These are phyloP conservation scores for Brassica incana DNA, from an alignment of 345 rosid genomes.

Conservation along the genomic window DNA sequence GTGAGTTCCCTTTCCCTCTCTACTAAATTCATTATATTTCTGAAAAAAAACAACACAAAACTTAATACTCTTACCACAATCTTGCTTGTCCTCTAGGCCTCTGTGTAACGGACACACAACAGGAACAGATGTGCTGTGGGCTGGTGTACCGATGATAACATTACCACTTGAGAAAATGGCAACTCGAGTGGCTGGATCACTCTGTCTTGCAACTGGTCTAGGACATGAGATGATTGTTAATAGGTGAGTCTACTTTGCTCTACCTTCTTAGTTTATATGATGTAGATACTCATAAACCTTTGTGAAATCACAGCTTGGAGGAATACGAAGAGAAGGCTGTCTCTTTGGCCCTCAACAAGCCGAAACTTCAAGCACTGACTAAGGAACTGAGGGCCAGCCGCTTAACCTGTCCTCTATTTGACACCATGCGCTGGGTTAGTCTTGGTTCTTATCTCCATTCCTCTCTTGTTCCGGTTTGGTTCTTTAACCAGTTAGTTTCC, in stretches of 20 bases:
- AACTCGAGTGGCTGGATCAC: slow-evolving; percentile 97
- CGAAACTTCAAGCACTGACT: slow-evolving; percentile 71
- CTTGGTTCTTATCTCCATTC: neutral
- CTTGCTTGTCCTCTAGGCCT: slow-evolving; percentile 71
- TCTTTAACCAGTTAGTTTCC: neutral
- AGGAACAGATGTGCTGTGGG: slow-evolving; percentile 97
- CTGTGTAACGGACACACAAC: slow-evolving; percentile 98
- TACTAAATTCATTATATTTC: neutral
- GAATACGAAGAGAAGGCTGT: slow-evolving; percentile 94
- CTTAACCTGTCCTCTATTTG: slow-evolving; percentile 82
- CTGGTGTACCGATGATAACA: slow-evolving; percentile 98
- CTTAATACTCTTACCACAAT: too few species aligned
- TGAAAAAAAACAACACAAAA: neutral
- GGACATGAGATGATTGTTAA: slow-evolving; percentile 97
- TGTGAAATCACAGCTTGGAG: slow-evolving; percentile 56
- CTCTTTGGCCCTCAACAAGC: slow-evolving; percentile 66
- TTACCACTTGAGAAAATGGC: slow-evolving; percentile 99
- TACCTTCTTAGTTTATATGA: neutral
- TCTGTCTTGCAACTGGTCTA: slow-evolving; percentile 92
- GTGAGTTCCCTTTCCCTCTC: slow-evolving; percentile 43
- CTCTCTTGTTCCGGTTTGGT: neutral
- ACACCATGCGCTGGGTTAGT: slow-evolving; percentile 94
- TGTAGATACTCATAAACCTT: neutral
- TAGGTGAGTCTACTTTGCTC: slow-evolving; percentile 45
- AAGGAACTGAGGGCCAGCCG: slow-evolving; percentile 70